phyloP scores from a whole-genome alignment of 2,329 filamentous ascomycete species.

The Aspergillus aculeatinus region DNA sequence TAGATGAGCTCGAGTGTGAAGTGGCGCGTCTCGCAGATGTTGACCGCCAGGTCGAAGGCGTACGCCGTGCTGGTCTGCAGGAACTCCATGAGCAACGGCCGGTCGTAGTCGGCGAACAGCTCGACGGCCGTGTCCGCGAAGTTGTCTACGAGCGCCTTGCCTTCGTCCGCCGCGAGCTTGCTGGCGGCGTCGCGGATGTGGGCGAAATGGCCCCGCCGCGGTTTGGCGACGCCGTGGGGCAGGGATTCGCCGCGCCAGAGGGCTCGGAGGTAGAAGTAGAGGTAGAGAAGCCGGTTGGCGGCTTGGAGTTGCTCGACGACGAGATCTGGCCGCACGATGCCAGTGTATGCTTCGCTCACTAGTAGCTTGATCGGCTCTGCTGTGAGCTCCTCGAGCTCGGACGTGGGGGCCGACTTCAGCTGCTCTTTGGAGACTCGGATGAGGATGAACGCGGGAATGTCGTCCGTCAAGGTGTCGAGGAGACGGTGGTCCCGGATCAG shows the following conservation, averaged over 20 bases:
- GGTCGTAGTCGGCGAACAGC: slow-evolving; percentile 82
- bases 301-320: slow-evolving; percentile 76
- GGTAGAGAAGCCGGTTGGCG: slow-evolving; percentile 68
- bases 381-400: slow-evolving; percentile 76
- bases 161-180: slow-evolving; percentile 55
- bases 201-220: slow-evolving; percentile 36
- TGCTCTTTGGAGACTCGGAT: slow-evolving; percentile 77
- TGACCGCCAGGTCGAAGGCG: slow-evolving; percentile 69
- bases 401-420: slow-evolving; percentile 61
- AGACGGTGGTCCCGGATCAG: slow-evolving; percentile 85
- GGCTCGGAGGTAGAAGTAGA: slow-evolving; percentile 87
- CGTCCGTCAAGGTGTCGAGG: slow-evolving; percentile 83
- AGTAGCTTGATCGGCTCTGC: slow-evolving; percentile 81
- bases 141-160: slow-evolving; percentile 71
- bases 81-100: slow-evolving; percentile 79
- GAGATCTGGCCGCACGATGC: slow-evolving; percentile 72
- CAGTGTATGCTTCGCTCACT: slow-evolving; percentile 86
- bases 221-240: slow-evolving; percentile 34
- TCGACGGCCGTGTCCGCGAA: slow-evolving; percentile 85
- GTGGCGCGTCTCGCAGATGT: slow-evolving; percentile 74
- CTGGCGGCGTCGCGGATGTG: slow-evolving; percentile 43
- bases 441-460: slow-evolving; percentile 84
- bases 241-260: slow-evolving; percentile 78
- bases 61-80: slow-evolving; percentile 82
- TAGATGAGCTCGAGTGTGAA: slow-evolving; percentile 95